These are phyloP conservation scores for Zygotorulaspora danielsina DNA, from an alignment of 805 yeast genomes.

Conservation along the genomic window DNA sequence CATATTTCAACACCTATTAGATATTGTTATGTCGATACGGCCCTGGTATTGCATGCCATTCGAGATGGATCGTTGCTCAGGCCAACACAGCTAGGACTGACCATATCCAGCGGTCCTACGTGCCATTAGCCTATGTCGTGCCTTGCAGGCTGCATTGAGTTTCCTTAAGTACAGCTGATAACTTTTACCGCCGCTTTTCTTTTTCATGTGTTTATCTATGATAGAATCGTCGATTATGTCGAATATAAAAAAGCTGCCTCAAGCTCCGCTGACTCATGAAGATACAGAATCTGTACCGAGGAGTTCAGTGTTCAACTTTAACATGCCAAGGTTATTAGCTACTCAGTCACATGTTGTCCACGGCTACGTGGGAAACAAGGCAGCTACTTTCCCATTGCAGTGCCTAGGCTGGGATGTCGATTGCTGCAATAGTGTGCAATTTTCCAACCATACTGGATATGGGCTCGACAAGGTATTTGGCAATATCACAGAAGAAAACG, in stretches of 20 bases:
- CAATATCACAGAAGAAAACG: constrained; percentile 42
- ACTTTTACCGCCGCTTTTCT: background rate
- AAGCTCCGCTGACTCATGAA: background rate
- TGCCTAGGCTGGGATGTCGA: constrained; percentile 91
- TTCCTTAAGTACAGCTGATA: background rate
- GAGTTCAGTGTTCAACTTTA: background rate
- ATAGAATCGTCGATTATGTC: background rate
- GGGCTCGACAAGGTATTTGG: constrained; percentile 58
- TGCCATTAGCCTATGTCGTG: too few relatives aligned
- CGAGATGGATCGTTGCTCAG: too few relatives aligned
- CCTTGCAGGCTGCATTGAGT: constrained; percentile 1
- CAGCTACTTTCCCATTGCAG: constrained; percentile 87
- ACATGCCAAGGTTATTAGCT: constrained; percentile 13
- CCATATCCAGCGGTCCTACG: too few relatives aligned
- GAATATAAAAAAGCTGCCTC: background rate
- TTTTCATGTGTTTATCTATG: constrained; percentile 1
- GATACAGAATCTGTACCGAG: background rate
- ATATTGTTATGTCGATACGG: too few relatives aligned
- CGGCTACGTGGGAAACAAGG: constrained; percentile 92
- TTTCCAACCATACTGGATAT: constrained; percentile 91
- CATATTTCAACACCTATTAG: too few relatives aligned
- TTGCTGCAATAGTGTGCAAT: constrained; percentile 78
- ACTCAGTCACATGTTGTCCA: constrained; percentile 87
- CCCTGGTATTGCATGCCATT: too few relatives aligned
- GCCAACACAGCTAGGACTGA: too few relatives aligned